Percentiles rank a stretch among this genome's conserved stretches.
Conservation (phyloP, 805 yeast genomes). For the Debaryomyces hansenii region DNA sequence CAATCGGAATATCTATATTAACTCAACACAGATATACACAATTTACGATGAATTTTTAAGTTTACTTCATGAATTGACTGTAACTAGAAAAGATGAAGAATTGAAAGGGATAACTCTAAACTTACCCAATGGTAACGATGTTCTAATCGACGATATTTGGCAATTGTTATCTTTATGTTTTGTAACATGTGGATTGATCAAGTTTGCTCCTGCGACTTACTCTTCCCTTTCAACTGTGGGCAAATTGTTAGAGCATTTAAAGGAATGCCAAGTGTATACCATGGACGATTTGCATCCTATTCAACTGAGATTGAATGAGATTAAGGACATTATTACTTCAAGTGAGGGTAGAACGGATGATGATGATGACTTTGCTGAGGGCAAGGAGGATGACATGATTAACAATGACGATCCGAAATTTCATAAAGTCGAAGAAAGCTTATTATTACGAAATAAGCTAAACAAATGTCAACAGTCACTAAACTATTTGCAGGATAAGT, state of each 20-base stretch:
- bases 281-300: conserved; percentile 82
- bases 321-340: conserved; percentile 56
- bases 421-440: conserved; percentile 56
- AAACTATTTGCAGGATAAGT: conserved; percentile 51
- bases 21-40: conserved; percentile 63
- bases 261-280: conserved; percentile 80
- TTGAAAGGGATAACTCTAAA: conserved; percentile 34
- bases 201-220: conserved; percentile 92
- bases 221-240: conserved; percentile 86
- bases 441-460: conserved; percentile 65
- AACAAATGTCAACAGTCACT: conserved; percentile 61
- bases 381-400: conserved; percentile 6
- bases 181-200: conserved; percentile 87
- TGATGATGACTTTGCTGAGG: conserved; percentile 6
- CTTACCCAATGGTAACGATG: conserved; percentile 60
- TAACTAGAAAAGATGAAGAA: conserved; percentile 51
- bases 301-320: conserved; percentile 67
- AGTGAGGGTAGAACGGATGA: conserved; percentile 23
- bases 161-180: conserved; percentile 84
- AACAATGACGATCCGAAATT: conserved; percentile 8
- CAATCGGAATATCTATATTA: conserved; percentile 63
- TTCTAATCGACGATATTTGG: conserved; percentile 82
- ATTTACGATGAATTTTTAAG: conserved; percentile 60
- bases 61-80: conserved; percentile 52
- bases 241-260: conserved; percentile 77